phyloP scores from a whole-genome alignment of 2,329 filamentous ascomycete species.

The Monosporascus ibericus region DNA sequence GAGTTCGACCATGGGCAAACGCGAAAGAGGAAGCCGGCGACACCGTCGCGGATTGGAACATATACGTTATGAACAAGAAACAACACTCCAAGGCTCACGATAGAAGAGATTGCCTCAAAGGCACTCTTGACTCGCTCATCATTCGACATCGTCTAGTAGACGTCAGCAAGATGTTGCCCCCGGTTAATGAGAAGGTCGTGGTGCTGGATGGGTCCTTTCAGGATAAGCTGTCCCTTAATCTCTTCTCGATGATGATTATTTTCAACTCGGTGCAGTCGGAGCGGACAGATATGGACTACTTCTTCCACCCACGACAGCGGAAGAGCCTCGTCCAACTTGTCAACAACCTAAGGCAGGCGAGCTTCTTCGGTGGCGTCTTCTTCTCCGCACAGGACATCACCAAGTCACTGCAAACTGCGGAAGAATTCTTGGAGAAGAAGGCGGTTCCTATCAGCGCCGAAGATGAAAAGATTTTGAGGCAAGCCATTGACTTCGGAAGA shows the following conservation, averaged over 20 bases:
- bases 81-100: slow-evolving; percentile 47
- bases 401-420: slow-evolving; percentile 59
- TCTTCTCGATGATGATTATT: slow-evolving; percentile 78
- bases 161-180: slow-evolving; percentile 63
- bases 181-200: slow-evolving; percentile 64
- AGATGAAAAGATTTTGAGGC: slow-evolving; percentile 54
- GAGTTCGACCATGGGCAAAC: slow-evolving; percentile 74
- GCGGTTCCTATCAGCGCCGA: slow-evolving; percentile 50
- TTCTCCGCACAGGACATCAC: slow-evolving; percentile 59
- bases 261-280: slow-evolving; percentile 88
- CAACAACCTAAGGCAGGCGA: slow-evolving; percentile 72
- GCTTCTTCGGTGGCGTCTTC: slow-evolving; percentile 79
- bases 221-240: slow-evolving; percentile 75
- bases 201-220: slow-evolving; percentile 76
- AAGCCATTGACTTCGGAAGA: slow-evolving; percentile 62
- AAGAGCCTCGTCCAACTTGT: slow-evolving; percentile 64
- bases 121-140: slow-evolving; percentile 71
- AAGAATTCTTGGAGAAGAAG: slow-evolving; percentile 59
- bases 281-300: slow-evolving; percentile 75
- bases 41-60: slow-evolving; percentile 60
- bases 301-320: slow-evolving; percentile 73
- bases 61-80: slow-evolving; percentile 60
- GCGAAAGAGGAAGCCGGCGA: slow-evolving; percentile 46
- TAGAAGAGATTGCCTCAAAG: slow-evolving; percentile 56
- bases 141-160: slow-evolving; percentile 73